Evolutionary conservation across 2,329 filamentous ascomycete genomes (phyloP), one percentile per base, ranked within the genome.

Genomic region (Fusarium setosum): DNA sequence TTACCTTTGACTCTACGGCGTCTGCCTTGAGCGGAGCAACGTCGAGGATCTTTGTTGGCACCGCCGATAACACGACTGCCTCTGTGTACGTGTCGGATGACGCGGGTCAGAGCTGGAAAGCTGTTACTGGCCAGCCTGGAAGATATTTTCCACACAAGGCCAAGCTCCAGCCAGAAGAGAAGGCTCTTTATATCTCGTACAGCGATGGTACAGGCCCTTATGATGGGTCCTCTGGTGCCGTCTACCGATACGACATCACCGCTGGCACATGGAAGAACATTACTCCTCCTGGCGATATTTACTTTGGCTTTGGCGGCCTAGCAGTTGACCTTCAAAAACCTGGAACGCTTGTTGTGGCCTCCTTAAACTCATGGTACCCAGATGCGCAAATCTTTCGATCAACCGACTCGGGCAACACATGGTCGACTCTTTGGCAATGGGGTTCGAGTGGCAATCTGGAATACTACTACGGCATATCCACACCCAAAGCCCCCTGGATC

Each of bases 331-430:
- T 83, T 62, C 79, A 83, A 64, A 83, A 81, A 21, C 81, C 86
- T 0, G 86, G 86, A 0, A 88, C 86, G 0, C 70, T 88, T 15
- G 81, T 89, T 42, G 85, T 87, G 1, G 84, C 86, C 0, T 81
- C 81, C 2, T 72, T 88, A 37, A 89, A 88, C 74, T 83, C 81
- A 15, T 88, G 86, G 86, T 88, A 81, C 75, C 86, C 86, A 0
- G 86, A 88, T 60, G 85, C 81, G 1, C 82, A 86, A 53, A 76
- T 88, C 32, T 88, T 83, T 75, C 77, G 86, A 21, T 86, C 84
- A 4, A 84, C 76, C 0, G 81, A 88, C 71, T 86, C 84, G 0
- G 86, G 82, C 18, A 76, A 80, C 13, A 85, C 82, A 0, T 88
- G 85, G 85, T 82, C 82, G 2, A 76, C 72, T 0, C 79, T 87